These are phyloP conservation scores for Annulohypoxylon stygium DNA, from an alignment of 495 filamentous ascomycete genomes.

Conservation along the genomic window DNA sequence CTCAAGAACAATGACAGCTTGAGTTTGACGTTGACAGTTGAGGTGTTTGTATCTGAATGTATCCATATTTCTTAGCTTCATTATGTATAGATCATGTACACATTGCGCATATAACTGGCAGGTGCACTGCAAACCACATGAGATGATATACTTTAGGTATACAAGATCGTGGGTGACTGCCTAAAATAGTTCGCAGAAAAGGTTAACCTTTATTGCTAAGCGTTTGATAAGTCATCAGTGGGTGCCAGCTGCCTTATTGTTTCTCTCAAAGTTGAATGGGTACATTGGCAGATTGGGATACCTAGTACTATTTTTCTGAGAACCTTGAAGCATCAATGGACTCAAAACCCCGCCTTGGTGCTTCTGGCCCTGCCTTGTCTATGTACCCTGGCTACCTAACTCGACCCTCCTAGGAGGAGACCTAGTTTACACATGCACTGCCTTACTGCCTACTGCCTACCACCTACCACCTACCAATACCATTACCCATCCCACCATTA, in stretches of 20 bases:
- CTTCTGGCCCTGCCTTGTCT: slow-evolving; percentile 27
- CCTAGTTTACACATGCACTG: not conserved
- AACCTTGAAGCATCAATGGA: slow-evolving; percentile 4
- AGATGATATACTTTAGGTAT: not conserved
- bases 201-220: not conserved
- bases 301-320: slow-evolving; percentile 16
- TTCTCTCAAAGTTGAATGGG: slow-evolving; percentile 1
- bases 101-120: not conserved
- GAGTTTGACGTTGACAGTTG: not conserved
- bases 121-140: not conserved
- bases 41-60: not conserved
- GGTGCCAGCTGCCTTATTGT: slow-evolving; percentile 26
- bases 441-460: not conserved
- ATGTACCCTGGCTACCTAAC: slow-evolving; percentile 28
- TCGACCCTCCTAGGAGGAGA: slow-evolving; percentile 8
- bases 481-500: slow-evolving; percentile 14
- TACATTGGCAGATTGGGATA: not conserved
- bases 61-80: not conserved
- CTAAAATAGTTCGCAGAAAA: slow-evolving; percentile 17
- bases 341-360: slow-evolving; percentile 43
- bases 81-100: not conserved
- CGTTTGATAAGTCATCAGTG: slow-evolving; percentile 3
- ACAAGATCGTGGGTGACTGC: slow-evolving; percentile 16
- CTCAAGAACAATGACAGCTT: not conserved
- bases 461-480: not conserved